Percentiles rank a stretch among this genome's conserved stretches.
Evolutionary conservation across 2,329 filamentous ascomycete species (phyloP).

Genomic region (Neopestalotiopsis clavispora): DNA sequence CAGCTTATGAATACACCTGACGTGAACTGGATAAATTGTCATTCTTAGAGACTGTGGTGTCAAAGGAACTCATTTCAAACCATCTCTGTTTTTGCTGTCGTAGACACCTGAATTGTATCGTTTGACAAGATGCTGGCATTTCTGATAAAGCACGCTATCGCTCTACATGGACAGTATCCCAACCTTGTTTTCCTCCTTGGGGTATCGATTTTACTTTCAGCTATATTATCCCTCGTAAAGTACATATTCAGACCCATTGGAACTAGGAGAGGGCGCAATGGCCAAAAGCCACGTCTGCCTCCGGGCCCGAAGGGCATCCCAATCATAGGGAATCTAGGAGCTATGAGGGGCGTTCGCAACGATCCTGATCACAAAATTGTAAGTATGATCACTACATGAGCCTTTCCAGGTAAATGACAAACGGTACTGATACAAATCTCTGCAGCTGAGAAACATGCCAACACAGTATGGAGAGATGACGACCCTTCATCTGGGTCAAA

Average conservation of each 20-base stretch:
- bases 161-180: background rate
- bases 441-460: background rate
- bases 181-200: background rate
- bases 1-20: no score
- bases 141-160: background rate
- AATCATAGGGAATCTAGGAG: background rate
- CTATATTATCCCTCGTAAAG: background rate
- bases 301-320: background rate
- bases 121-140: background rate
- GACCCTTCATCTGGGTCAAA: conserved; percentile 26
- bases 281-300: background rate
- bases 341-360: background rate
- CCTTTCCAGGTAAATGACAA: background rate
- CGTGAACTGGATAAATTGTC: no score
- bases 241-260: background rate
- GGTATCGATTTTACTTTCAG: background rate
- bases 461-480: conserved; percentile 26
- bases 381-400: background rate
- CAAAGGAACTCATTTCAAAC: background rate
- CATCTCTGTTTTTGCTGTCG: background rate
- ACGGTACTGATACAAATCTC: background rate
- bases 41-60: no score
- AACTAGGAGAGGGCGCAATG: background rate
- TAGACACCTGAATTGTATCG: background rate
- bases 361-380: background rate